These are phyloP conservation scores for Tripidium arundinaceum DNA, from an alignment of 202 grass and related monocot genomes.

Conservation along the genomic window DNA sequence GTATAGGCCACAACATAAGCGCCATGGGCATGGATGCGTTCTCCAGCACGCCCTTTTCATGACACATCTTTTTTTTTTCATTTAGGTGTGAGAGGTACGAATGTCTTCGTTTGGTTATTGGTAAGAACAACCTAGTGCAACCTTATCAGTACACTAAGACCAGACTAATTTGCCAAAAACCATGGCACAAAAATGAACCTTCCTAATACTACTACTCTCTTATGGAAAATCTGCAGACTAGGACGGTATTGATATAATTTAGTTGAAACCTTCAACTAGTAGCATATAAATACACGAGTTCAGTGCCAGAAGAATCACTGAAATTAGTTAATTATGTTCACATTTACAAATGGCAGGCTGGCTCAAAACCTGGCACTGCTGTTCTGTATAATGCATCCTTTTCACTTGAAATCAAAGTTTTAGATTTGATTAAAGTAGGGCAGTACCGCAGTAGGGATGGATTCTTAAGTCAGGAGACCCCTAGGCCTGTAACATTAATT, in stretches of 20 bases:
- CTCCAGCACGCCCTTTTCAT: background rate
- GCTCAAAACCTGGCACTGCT: background rate
- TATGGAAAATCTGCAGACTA: background rate
- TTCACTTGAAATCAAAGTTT: background rate
- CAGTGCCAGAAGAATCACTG: background rate
- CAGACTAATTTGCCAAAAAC: background rate
- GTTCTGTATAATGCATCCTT: background rate
- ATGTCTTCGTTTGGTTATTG: background rate
- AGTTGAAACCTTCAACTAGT: background rate
- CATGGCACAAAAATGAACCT: background rate
- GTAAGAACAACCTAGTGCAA: background rate
- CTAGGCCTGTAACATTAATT: background rate
- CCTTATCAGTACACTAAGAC: background rate
- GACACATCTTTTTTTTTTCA: background rate
- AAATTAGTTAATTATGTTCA: background rate
- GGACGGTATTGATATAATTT: background rate
- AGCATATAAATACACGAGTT: background rate
- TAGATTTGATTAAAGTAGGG: background rate
- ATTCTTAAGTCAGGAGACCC: background rate
- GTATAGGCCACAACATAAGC: background rate
- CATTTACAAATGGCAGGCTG: background rate
- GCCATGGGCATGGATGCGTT: background rate
- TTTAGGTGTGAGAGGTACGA: background rate
- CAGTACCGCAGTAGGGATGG: background rate
- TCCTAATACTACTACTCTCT: background rate